Conservation (phyloP, 306 rosid genomes). For the Pyrus betulifolia region DNA sequence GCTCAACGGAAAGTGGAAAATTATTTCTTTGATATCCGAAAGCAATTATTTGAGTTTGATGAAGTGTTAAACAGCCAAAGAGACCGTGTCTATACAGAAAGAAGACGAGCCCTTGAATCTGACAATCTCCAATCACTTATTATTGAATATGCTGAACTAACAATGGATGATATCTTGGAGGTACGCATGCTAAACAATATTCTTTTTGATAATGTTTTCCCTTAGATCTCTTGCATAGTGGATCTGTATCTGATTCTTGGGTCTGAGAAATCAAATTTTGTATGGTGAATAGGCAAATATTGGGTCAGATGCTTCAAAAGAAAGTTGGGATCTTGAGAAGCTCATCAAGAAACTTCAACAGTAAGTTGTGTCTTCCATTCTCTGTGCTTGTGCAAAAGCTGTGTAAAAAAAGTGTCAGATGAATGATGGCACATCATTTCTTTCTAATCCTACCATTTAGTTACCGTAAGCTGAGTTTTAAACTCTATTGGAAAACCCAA, state of each 20-base stretch:
- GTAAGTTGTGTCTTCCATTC: conserved; percentile 47
- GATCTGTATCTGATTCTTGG: neutral
- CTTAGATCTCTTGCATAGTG: neutral
- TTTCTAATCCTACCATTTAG: neutral
- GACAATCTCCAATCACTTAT: conserved; percentile 75
- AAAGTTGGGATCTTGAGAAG: conserved; percentile 92
- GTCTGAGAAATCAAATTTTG: neutral
- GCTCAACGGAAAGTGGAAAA: conserved; percentile 98
- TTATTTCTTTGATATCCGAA: conserved; percentile 90
- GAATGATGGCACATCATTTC: neutral
- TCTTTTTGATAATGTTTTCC: neutral
- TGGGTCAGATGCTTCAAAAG: conserved; percentile 78
- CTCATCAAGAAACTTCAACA: conserved; percentile 88
- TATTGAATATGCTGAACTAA: conserved; percentile 90
- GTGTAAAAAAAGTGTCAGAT: neutral
- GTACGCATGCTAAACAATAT: conserved; percentile 24
- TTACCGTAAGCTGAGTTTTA: neutral
- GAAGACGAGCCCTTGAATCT: conserved; percentile 91
- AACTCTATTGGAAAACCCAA: neutral
- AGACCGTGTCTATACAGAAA: conserved; percentile 88
- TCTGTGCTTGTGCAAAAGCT: conserved; percentile 11
- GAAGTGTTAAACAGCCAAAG: conserved; percentile 96
- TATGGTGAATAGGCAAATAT: conserved; percentile 68
- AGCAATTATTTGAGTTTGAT: conserved; percentile 92
- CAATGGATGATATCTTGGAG: conserved; percentile 92